Conservation (phyloP, 768 basidiomycete genomes). For the Tephrocybe rancida region DNA sequence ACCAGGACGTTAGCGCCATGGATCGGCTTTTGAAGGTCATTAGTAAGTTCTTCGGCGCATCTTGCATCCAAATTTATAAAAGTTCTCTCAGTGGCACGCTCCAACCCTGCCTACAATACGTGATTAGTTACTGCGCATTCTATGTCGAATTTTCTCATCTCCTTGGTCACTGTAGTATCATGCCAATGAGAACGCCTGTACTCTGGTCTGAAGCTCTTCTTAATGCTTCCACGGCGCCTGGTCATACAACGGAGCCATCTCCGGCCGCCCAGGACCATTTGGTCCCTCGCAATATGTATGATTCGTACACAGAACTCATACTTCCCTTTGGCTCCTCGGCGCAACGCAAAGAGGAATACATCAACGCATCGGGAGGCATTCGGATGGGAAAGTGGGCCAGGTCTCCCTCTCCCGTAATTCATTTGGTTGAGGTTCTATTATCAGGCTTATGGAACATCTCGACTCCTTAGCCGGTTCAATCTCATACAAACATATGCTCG, state of each 20-base stretch:
- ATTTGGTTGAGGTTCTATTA: background rate
- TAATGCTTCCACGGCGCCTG: conserved; percentile 29
- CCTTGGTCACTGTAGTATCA: conserved; percentile 37
- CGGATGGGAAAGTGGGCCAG: conserved; percentile 62
- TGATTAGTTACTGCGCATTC: conserved; percentile 24
- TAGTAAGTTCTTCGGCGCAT: conserved; percentile 43
- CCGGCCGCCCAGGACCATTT: conserved; percentile 26
- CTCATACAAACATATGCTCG: conserved; percentile 81
- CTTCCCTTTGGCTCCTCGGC: conserved; percentile 67
- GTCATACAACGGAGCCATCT: conserved; percentile 11
- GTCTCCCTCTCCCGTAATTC: background rate
- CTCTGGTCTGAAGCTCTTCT: conserved; percentile 65
- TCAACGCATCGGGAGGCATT: conserved; percentile 71
- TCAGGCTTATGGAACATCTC: conserved; percentile 74
- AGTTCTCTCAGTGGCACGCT: conserved; percentile 40
- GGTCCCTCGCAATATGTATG: conserved; percentile 61
- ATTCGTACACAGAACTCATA: conserved; percentile 68
- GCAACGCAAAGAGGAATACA: conserved; percentile 65
- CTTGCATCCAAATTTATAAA: background rate
- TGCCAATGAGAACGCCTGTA: conserved; percentile 54
- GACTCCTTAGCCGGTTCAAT: conserved; percentile 87
- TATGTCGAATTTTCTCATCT: background rate
- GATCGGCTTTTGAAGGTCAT: conserved; percentile 56
- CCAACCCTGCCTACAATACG: conserved; percentile 57
- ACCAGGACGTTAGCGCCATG: conserved; percentile 59